phyloP scores from a whole-genome alignment of 2,329 filamentous ascomycete species.

The Fusarium bulbicola region DNA sequence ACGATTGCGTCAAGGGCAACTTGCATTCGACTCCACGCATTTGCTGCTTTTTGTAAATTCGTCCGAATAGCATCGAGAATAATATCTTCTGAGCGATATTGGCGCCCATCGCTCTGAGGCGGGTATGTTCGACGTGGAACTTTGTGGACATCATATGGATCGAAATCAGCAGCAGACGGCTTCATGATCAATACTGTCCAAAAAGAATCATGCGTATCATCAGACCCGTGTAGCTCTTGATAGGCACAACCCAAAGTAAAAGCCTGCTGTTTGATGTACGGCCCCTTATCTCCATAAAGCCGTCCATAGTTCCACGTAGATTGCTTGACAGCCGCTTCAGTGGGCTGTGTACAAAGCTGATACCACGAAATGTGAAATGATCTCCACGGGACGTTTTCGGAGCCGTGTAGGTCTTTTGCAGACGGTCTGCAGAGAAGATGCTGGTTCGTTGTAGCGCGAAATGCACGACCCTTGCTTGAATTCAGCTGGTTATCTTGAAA shows the following conservation, averaged over 20 bases:
- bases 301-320: neutral
- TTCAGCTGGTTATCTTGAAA: neutral
- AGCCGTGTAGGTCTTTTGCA: neutral
- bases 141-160: neutral
- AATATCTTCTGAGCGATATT: neutral
- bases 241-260: neutral
- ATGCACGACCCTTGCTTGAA: neutral
- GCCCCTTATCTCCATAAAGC: neutral
- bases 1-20: neutral
- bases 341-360: neutral
- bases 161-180: neutral
- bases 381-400: neutral
- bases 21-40: neutral
- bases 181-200: constrained; percentile 1
- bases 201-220: neutral
- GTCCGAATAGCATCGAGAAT: neutral
- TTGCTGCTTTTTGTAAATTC: neutral
- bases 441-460: neutral
- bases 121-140: neutral
- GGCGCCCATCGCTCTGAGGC: neutral
- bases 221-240: neutral
- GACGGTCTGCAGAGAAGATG: neutral
- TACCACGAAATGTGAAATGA: constrained; percentile 3
- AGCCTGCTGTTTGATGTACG: neutral
- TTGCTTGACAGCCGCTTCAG: neutral